These are phyloP conservation scores for Zygotorulaspora florentina DNA, from an alignment of 805 yeast species.

Conservation along the genomic window DNA sequence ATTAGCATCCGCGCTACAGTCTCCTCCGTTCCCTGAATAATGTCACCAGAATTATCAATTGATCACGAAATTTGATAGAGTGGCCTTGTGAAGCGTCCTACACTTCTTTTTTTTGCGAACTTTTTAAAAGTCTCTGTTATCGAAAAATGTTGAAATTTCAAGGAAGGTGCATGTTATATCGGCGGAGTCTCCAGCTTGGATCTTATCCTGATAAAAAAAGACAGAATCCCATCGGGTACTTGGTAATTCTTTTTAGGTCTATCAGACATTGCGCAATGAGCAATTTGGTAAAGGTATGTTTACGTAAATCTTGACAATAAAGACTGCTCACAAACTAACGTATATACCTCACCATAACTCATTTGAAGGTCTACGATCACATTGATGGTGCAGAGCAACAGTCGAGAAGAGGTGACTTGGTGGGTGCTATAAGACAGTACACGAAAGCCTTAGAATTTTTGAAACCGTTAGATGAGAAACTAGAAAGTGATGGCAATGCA, in stretches of 20 bases:
- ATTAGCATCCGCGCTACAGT: conserved; percentile 19
- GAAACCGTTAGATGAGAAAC: conserved; percentile 7
- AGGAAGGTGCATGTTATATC: too few relatives aligned
- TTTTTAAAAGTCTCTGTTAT: not conserved
- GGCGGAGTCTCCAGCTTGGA: too few relatives aligned
- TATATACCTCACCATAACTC: not conserved
- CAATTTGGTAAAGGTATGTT: conserved; percentile 10
- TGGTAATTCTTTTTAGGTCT: not conserved
- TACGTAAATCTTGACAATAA: not conserved
- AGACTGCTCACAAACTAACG: not conserved
- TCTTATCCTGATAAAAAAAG: too few relatives aligned
- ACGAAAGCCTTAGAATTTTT: conserved; percentile 8
- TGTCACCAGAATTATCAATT: too few relatives aligned
- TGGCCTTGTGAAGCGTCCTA: not conserved
- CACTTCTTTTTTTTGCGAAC: not conserved
- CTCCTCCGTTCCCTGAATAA: not conserved
- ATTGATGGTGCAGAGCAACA: conserved; percentile 53
- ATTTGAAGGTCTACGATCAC: conserved; percentile 42
- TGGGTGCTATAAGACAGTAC: conserved; percentile 40
- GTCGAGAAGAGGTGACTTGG: conserved; percentile 40
- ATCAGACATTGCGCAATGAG: conserved; percentile 3
- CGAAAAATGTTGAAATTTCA: not conserved
- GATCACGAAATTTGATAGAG: too few relatives aligned
- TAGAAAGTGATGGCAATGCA: conserved; percentile 17
- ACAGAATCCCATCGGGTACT: not conserved